phyloP scores from a whole-genome alignment of 2,329 filamentous ascomycete species.

The Colletotrichum sp. region DNA sequence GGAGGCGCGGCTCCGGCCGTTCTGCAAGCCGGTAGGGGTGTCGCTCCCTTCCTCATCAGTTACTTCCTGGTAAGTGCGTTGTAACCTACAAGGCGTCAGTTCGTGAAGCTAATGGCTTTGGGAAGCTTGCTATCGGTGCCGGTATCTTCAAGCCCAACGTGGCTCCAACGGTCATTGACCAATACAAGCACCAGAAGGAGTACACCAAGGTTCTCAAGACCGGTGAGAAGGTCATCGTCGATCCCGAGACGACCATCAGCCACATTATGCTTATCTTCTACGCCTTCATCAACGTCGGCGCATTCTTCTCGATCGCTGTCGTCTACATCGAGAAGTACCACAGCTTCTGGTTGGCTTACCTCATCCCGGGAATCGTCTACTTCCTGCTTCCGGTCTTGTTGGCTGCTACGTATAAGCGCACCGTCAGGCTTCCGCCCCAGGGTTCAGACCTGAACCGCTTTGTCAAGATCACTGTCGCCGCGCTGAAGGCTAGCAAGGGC shows the following conservation, averaged over 20 bases:
- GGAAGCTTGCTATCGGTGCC: constrained; percentile 60
- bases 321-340: constrained; percentile 57
- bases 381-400: constrained; percentile 63
- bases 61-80: constrained; percentile 40
- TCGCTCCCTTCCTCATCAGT: constrained; percentile 66
- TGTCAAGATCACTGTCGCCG: constrained; percentile 57
- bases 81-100: neutral
- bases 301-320: constrained; percentile 56
- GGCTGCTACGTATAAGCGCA: constrained; percentile 59
- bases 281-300: constrained; percentile 59
- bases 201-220: constrained; percentile 53
- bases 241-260: constrained; percentile 67
- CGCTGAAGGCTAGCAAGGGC: constrained; percentile 55
- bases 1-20: constrained; percentile 57
- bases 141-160: constrained; percentile 77
- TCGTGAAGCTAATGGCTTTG: neutral
- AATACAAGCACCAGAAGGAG: constrained; percentile 47
- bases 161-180: constrained; percentile 70
- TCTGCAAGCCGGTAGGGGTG: constrained; percentile 48
- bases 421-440: constrained; percentile 60
- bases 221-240: constrained; percentile 71
- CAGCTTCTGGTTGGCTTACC: constrained; percentile 54
- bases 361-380: constrained; percentile 57
- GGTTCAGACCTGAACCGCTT: constrained; percentile 71
- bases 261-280: constrained; percentile 72